These are phyloP conservation scores for Isabelozyma pseudorhagii DNA, from an alignment of 805 yeast species.

Conservation along the genomic window DNA sequence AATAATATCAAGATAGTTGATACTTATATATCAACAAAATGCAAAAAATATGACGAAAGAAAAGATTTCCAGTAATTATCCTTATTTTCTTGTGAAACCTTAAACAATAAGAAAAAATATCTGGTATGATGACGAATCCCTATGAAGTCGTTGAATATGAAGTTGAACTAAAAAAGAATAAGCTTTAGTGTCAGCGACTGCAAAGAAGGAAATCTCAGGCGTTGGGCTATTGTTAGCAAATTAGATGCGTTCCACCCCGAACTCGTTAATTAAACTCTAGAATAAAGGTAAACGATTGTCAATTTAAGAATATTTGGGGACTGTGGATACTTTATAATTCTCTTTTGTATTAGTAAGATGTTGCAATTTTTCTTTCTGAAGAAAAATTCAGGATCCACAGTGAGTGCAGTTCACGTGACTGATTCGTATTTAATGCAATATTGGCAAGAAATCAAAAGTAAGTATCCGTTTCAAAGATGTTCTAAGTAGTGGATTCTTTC, in stretches of 20 bases:
- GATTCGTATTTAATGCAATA: neutral
- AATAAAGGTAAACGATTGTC: neutral
- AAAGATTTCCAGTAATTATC: too few species aligned
- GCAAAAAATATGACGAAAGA: neutral
- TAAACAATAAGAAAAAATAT: too few species aligned
- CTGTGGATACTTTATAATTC: neutral
- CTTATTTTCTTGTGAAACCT: neutral
- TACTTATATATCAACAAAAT: neutral
- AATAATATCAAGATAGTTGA: neutral
- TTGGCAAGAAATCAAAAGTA: neutral
- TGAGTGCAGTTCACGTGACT: slow-evolving; percentile 21
- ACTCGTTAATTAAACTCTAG: too few species aligned
- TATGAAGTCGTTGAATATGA: neutral
- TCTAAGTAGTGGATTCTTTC: too few species aligned
- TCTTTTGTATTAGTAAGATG: neutral
- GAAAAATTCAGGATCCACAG: slow-evolving; percentile 14
- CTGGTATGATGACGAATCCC: neutral
- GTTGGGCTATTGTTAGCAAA: neutral
- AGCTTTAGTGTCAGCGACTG: neutral
- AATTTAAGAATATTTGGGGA: neutral
- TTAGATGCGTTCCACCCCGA: neutral
- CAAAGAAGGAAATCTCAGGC: neutral
- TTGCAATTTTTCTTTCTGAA: neutral
- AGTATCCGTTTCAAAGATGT: too few species aligned
- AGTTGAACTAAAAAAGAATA: neutral